Conservation (phyloP, 306 rosid genomes). For the Prunus padus region DNA sequence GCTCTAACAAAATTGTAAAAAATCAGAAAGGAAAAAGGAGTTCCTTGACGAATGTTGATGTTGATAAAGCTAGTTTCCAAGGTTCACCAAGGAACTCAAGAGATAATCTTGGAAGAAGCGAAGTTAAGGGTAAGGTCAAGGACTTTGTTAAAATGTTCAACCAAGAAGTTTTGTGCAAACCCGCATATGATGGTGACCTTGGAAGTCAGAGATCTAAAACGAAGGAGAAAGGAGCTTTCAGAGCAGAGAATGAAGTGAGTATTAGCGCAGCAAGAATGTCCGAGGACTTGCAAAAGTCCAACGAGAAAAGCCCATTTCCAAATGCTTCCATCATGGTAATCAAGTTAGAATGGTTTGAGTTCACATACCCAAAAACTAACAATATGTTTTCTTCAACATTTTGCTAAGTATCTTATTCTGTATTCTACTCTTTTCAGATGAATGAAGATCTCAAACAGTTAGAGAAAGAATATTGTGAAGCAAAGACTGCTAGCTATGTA, state of each 20-base stretch:
- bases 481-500: slow-evolving; percentile 26
- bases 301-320: slow-evolving; percentile 17
- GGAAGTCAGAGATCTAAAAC: slow-evolving; percentile 35
- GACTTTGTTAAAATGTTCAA: slow-evolving; percentile 81
- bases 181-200: slow-evolving; percentile 34
- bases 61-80: slow-evolving; percentile 35
- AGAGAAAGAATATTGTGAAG: slow-evolving; percentile 31
- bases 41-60: slow-evolving; percentile 32
- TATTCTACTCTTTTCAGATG: slow-evolving; percentile 37
- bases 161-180: slow-evolving; percentile 54
- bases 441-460: slow-evolving; percentile 37
- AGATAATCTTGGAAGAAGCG: slow-evolving; percentile 46
- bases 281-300: slow-evolving; percentile 24
- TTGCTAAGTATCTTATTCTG: not conserved
- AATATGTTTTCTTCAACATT: not conserved
- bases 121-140: slow-evolving; percentile 62
- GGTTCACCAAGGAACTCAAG: slow-evolving; percentile 37
- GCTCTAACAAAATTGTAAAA: slow-evolving; percentile 32
- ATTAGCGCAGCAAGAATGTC: slow-evolving; percentile 21
- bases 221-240: slow-evolving; percentile 38
- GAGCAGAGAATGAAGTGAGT: slow-evolving; percentile 39
- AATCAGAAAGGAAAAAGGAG: slow-evolving; percentile 36
- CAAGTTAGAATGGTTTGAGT: slow-evolving; percentile 23
- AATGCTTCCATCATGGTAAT: slow-evolving; percentile 30
- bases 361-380: not conserved